These are phyloP conservation scores for Caloboletus firmus DNA, from an alignment of 1,284 basidiomycete genomes.

Conservation along the genomic window DNA sequence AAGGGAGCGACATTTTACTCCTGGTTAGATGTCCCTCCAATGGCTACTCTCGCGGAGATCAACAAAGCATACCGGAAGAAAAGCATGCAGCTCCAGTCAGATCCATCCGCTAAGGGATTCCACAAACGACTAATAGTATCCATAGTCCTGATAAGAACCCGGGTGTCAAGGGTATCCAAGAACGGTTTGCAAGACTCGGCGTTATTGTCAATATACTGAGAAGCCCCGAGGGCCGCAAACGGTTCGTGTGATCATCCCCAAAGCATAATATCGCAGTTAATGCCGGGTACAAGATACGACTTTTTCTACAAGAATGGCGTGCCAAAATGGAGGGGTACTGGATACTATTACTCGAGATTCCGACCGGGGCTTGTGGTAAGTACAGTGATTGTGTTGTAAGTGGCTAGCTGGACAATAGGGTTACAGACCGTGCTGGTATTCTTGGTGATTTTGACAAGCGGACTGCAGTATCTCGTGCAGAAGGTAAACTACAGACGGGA, in stretches of 20 bases:
- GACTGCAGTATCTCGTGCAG: constrained; percentile 79
- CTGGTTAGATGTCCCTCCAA: constrained; percentile 71
- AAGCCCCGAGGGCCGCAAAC: constrained; percentile 71
- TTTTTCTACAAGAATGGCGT: constrained; percentile 93
- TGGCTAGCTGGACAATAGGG: background rate
- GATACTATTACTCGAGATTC: constrained; percentile 92
- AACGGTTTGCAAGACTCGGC: constrained; percentile 85
- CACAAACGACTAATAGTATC: constrained; percentile 9
- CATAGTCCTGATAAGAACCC: constrained; percentile 91
- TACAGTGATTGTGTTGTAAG: constrained; percentile 1
- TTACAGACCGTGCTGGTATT: constrained; percentile 65
- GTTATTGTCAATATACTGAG: constrained; percentile 83
- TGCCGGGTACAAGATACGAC: constrained; percentile 59
- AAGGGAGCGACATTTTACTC: constrained; percentile 91
- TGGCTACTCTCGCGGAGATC: constrained; percentile 73
- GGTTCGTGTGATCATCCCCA: constrained; percentile 47
- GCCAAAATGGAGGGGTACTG: constrained; percentile 83
- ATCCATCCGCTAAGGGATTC: background rate
- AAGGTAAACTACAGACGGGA: constrained; percentile 76
- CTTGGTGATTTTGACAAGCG: constrained; percentile 70
- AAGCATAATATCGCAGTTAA: constrained; percentile 4
- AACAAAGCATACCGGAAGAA: constrained; percentile 86
- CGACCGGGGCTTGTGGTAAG: constrained; percentile 82
- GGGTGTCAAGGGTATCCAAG: constrained; percentile 75
- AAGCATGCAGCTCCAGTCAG: constrained; percentile 85